Percentiles rank a stretch among this genome's conserved stretches.
These are phyloP conservation scores for Rubroboletus pulcherrimus DNA, from an alignment of 768 basidiomycete species.

Conservation along the genomic window DNA sequence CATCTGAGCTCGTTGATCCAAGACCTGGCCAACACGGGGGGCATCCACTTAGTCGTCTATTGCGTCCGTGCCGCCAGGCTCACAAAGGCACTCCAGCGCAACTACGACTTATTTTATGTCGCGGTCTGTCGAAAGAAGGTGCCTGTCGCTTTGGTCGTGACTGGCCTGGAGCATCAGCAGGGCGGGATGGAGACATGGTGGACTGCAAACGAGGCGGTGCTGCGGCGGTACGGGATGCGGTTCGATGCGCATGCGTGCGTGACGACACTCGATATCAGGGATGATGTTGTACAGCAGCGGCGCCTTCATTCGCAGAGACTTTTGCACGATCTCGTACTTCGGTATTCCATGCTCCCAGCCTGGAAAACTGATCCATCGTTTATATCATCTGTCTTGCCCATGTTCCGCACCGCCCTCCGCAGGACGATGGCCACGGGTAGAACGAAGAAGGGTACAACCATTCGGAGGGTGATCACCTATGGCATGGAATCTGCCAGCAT, in stretches of 20 bases:
- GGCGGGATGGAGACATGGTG: conserved; percentile 26
- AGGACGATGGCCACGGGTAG: no score
- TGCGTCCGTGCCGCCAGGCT: not conserved
- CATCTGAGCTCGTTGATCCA: not conserved
- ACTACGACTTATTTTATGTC: conserved; percentile 33
- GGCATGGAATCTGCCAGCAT: not conserved
- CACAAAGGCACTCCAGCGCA: conserved; percentile 14
- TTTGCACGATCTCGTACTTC: not conserved
- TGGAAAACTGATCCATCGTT: not conserved
- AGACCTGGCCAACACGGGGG: not conserved
- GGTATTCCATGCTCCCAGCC: not conserved
- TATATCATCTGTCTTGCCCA: not conserved
- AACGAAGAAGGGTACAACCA: not conserved
- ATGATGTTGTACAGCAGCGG: not conserved
- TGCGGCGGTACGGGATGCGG: conserved; percentile 24
- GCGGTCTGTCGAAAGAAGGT: conserved; percentile 33
- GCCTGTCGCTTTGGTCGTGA: conserved; percentile 33
- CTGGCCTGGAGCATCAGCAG: conserved; percentile 30
- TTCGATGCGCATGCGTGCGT: conserved; percentile 16
- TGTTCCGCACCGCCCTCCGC: not conserved
- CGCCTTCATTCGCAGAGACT: not conserved
- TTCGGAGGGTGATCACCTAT: not conserved
- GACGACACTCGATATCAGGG: not conserved
- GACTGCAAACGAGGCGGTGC: conserved; percentile 21
- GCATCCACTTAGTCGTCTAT: not conserved